Evolutionary conservation across 768 basidiomycete species (phyloP).

Genomic region (Kwoniella europaea): DNA sequence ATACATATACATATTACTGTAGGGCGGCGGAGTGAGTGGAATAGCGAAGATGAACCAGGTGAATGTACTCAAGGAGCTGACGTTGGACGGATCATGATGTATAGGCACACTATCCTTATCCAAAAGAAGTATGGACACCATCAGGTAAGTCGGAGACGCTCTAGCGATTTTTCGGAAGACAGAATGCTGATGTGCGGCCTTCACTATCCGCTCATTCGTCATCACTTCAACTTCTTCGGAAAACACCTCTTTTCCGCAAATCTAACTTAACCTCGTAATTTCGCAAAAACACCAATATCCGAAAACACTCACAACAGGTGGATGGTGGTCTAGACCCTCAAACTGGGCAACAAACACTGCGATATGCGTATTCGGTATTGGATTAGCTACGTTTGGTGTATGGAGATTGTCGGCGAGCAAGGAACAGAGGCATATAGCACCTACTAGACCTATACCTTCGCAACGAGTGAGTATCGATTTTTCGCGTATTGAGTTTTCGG

Average conservation of each 20-base stretch:
- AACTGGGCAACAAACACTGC: slow-evolving; percentile 90
- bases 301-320: slow-evolving; percentile 64
- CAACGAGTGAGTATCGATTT: slow-evolving; percentile 66
- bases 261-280: not conserved
- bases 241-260: not conserved
- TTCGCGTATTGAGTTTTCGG: not conserved
- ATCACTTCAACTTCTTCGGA: not conserved
- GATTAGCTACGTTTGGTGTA: slow-evolving; percentile 68
- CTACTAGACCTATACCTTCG: slow-evolving; percentile 75
- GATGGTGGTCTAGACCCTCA: slow-evolving; percentile 90
- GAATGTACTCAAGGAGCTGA: not conserved
- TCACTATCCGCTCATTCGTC: not conserved
- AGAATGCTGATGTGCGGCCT: not conserved
- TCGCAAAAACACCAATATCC: not conserved
- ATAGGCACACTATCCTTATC: slow-evolving; percentile 78
- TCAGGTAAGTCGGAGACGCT: slow-evolving; percentile 65
- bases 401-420: slow-evolving; percentile 76
- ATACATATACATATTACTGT: not conserved
- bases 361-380: slow-evolving; percentile 72
- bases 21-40: slow-evolving; percentile 39
- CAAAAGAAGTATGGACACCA: slow-evolving; percentile 94
- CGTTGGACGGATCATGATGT: not conserved
- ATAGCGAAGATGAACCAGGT: not conserved
- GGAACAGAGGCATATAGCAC: slow-evolving; percentile 71
- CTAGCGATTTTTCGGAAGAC: not conserved